Evolutionary conservation across 371 early-diverging fungal species (phyloP).

Genomic region (Encephalitozoon cuniculi): DNA sequence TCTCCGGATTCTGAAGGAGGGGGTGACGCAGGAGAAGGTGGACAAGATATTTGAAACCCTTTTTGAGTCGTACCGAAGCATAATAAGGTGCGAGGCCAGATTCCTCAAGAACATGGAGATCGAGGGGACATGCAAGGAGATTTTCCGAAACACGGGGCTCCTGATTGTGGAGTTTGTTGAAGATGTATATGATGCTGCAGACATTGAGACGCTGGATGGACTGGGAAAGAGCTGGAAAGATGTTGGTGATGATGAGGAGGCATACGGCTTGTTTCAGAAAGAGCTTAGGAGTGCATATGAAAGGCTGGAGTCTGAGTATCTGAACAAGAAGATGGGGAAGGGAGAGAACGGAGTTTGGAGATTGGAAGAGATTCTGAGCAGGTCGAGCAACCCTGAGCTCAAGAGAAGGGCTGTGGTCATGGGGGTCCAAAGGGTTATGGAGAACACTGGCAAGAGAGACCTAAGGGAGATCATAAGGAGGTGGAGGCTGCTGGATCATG

Average conservation of each 20-base stretch:
- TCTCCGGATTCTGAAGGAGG: neutral
- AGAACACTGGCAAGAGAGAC: neutral
- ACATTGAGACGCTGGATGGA: constrained; percentile 24
- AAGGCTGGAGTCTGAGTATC: constrained; percentile 30
- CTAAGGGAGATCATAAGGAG: constrained; percentile 14
- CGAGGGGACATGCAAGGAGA: neutral
- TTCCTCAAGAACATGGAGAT: constrained; percentile 22
- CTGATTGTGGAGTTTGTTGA: constrained; percentile 40
- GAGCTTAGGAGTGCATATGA: constrained; percentile 17
- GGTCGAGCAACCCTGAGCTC: constrained; percentile 33
- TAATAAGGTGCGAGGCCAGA: constrained; percentile 33
- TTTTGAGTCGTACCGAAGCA: constrained; percentile 23
- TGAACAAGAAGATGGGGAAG: constrained; percentile 32
- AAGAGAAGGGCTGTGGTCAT: constrained; percentile 12
- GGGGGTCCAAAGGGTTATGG: constrained; percentile 2
- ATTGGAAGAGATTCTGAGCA: constrained; percentile 39
- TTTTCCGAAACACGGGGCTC: constrained; percentile 16
- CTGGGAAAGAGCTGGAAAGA: constrained; percentile 38
- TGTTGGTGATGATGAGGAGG: constrained; percentile 1
- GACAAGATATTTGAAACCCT: constrained; percentile 4
- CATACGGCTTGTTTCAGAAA: constrained; percentile 39
- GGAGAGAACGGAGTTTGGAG: constrained; percentile 27
- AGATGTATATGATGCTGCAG: constrained; percentile 14
- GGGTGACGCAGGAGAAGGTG: constrained; percentile 3
- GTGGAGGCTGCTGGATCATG: neutral